Conservation (phyloP, 257 asterid species). For the Fraxinus americana region DNA sequence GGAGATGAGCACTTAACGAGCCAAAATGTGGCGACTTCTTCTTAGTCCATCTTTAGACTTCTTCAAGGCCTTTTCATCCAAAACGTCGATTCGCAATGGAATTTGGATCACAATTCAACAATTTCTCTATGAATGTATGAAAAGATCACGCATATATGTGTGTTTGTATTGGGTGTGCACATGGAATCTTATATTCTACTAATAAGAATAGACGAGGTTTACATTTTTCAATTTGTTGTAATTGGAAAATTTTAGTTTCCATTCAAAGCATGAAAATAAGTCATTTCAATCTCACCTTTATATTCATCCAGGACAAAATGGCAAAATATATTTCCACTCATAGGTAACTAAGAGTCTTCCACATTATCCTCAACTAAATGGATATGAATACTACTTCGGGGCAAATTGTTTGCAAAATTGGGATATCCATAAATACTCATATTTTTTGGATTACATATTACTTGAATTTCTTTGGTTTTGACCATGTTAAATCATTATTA, state of each 20-base stretch:
- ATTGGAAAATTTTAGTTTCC: background rate
- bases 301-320: background rate
- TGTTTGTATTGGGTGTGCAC: background rate
- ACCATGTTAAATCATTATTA: background rate
- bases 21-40: too few species aligned
- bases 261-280: background rate
- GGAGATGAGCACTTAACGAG: too few species aligned
- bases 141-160: background rate
- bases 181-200: background rate
- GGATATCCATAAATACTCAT: background rate
- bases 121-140: background rate
- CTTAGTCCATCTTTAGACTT: too few species aligned
- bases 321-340: too few species aligned
- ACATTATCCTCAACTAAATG: background rate
- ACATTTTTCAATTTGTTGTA: background rate
- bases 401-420: background rate
- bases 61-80: too few species aligned
- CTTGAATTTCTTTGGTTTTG: background rate
- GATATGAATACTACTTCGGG: background rate
- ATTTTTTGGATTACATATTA: background rate
- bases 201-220: background rate
- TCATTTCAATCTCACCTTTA: background rate
- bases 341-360: background rate
- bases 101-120: too few species aligned
- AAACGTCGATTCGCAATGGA: too few species aligned